Evolutionary conservation across 2,329 filamentous ascomycete species (phyloP).

Genomic region (Cadophora luteo-olivacea): DNA sequence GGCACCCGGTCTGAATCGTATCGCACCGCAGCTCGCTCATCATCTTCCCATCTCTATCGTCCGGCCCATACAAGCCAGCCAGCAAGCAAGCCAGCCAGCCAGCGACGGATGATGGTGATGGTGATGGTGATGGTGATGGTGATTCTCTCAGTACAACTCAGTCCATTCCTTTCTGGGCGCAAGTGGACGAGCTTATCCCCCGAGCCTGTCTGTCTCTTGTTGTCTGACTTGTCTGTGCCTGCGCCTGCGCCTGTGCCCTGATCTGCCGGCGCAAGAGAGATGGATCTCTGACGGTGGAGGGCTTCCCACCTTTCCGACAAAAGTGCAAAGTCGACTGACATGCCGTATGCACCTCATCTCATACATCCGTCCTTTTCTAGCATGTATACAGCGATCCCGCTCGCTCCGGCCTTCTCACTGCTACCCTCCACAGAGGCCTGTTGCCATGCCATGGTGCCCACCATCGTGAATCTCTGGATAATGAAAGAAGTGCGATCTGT

Average conservation of each 20-base stretch:
- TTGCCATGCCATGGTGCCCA: constrained; percentile 4
- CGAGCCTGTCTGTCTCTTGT: background rate
- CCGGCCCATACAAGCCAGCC: too few species aligned
- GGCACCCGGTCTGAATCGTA: constrained; percentile 21
- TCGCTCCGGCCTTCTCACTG: constrained; percentile 20
- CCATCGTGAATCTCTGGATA: constrained; percentile 16
- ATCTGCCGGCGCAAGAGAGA: constrained; percentile 37
- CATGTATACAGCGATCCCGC: constrained; percentile 22
- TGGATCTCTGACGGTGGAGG: constrained; percentile 9
- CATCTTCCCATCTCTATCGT: constrained; percentile 2
- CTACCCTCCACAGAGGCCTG: constrained; percentile 13
- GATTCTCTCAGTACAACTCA: background rate
- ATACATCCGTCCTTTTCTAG: constrained; percentile 18
- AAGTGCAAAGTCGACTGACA: constrained; percentile 23
- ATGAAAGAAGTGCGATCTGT: background rate
- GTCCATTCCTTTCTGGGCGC: constrained; percentile 7
- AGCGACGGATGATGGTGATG: background rate
- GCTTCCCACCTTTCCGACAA: constrained; percentile 34
- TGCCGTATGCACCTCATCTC: constrained; percentile 32
- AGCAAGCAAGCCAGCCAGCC: too few species aligned
- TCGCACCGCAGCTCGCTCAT: constrained; percentile 25
- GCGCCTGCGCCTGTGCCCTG: constrained; percentile 23
- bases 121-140: background rate
- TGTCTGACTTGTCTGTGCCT: constrained; percentile 10
- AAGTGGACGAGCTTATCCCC: constrained; percentile 1